Percentiles rank a stretch among this genome's conserved stretches.
These are phyloP conservation scores for Otatea glauca DNA, from an alignment of 176 grass and related monocot species.

Conservation along the genomic window DNA sequence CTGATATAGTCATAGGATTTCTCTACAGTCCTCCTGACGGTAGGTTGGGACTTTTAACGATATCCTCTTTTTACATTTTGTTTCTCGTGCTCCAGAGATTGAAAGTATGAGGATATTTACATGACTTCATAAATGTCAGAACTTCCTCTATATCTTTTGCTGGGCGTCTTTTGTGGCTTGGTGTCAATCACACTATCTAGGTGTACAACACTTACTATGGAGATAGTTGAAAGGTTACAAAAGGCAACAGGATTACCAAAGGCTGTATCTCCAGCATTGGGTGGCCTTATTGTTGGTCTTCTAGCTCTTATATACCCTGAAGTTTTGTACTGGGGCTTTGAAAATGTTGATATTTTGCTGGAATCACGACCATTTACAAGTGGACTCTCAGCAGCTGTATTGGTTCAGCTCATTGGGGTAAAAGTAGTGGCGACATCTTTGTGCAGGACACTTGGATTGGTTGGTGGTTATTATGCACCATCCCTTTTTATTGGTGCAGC, in stretches of 20 bases:
- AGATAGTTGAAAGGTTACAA: conserved; percentile 64
- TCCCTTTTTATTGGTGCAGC: conserved; percentile 97
- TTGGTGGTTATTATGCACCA: conserved; percentile 94
- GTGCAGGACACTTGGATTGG: conserved; percentile 85
- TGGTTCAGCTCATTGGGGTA: conserved; percentile 84
- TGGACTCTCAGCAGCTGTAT: conserved; percentile 64
- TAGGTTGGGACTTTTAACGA: conserved; percentile 46
- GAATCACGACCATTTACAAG: conserved; percentile 84
- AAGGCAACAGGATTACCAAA: conserved; percentile 62
- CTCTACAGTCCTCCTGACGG: conserved; percentile 26
- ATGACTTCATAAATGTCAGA: conserved; percentile 83
- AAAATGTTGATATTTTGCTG: conserved; percentile 91
- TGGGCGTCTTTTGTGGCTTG: conserved; percentile 83
- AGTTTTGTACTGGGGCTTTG: conserved; percentile 93
- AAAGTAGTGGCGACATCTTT: conserved; percentile 85
- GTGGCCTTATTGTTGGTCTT: conserved; percentile 85
- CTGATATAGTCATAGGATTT: conserved; percentile 21
- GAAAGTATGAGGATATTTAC: conserved; percentile 67
- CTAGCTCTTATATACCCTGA: conserved; percentile 87
- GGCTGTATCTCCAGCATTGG: conserved; percentile 72
- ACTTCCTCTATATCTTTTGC: conserved; percentile 93
- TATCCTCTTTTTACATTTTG: conserved; percentile 51
- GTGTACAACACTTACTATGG: conserved; percentile 72
- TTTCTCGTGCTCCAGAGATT: conserved; percentile 62
- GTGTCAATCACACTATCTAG: conserved; percentile 74